Evolutionary conservation across 495 filamentous ascomycete genomes (phyloP).

Genomic region (Barbatosphaeria neglecta): DNA sequence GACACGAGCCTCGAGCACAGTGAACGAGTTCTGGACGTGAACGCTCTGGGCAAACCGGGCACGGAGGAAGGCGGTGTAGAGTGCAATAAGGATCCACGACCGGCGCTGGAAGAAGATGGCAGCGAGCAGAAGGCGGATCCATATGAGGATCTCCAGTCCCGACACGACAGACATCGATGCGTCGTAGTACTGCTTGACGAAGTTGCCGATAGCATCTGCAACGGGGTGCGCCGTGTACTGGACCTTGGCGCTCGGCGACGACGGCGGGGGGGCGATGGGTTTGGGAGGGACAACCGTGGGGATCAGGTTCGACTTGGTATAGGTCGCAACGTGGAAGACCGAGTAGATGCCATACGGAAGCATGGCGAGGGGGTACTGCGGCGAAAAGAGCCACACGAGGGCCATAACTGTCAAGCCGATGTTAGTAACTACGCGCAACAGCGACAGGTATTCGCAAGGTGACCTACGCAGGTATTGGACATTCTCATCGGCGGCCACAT

Average conservation of each 20-base stretch:
- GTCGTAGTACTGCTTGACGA: slow-evolving; percentile 98
- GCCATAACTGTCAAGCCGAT: slow-evolving; percentile 64
- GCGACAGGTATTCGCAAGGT: too few species aligned
- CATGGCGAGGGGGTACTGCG: slow-evolving; percentile 80
- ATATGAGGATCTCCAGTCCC: slow-evolving; percentile 63
- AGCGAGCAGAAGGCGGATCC: slow-evolving; percentile 67
- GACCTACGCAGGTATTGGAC: slow-evolving; percentile 89
- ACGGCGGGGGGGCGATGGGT: slow-evolving; percentile 23
- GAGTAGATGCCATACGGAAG: slow-evolving; percentile 95
- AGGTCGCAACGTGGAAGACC: slow-evolving; percentile 91
- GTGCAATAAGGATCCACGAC: slow-evolving; percentile 71
- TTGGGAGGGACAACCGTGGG: slow-evolving; percentile 46
- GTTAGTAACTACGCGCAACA: too few species aligned
- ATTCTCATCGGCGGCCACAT: slow-evolving; percentile 78
- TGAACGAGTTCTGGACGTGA: slow-evolving; percentile 76
- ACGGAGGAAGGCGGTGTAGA: slow-evolving; percentile 90
- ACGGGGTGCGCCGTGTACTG: slow-evolving; percentile 53
- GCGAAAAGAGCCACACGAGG: slow-evolving; percentile 84
- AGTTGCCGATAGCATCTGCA: slow-evolving; percentile 72
- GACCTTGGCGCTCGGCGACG: slow-evolving; percentile 51
- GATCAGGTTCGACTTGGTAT: slow-evolving; percentile 59
- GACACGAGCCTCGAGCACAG: slow-evolving; percentile 56
- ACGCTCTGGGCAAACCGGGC: slow-evolving; percentile 80
- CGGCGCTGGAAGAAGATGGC: slow-evolving; percentile 78
- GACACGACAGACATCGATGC: slow-evolving; percentile 73